These are phyloP conservation scores for Populus nigra DNA, from an alignment of 345 rosid genomes.

Conservation along the genomic window DNA sequence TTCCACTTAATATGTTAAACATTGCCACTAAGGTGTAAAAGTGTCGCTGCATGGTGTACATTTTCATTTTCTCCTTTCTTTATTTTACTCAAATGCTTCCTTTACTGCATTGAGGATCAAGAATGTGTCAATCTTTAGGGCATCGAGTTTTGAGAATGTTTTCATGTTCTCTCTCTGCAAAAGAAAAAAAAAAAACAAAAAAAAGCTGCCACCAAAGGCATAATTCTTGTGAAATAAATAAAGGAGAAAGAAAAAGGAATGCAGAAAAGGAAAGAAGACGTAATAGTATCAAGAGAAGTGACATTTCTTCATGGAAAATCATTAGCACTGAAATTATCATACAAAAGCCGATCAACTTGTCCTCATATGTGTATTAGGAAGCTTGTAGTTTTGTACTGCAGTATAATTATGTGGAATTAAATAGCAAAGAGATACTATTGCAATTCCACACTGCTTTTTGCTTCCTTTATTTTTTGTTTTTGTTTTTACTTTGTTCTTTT, in stretches of 20 bases:
- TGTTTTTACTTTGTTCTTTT: background rate
- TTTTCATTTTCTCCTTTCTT: too few species aligned
- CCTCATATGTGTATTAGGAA: background rate
- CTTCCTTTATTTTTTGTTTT: background rate
- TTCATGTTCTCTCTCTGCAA: background rate
- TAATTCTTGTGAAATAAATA: too few species aligned
- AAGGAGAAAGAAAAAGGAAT: background rate
- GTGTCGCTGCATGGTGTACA: background rate
- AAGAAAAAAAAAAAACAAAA: too few species aligned
- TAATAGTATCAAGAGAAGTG: background rate
- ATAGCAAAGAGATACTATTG: background rate
- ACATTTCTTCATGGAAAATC: background rate
- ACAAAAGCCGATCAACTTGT: background rate
- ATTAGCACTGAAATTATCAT: background rate
- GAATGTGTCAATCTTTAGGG: background rate
- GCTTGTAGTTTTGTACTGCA: background rate
- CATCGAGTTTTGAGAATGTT: background rate
- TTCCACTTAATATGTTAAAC: background rate
- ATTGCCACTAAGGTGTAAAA: background rate
- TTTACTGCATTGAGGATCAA: background rate
- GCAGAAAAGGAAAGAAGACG: background rate
- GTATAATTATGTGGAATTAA: background rate
- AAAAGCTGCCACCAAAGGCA: background rate
- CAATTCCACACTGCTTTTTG: background rate
- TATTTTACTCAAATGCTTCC: background rate